phyloP scores from a whole-genome alignment of 371 early-diverging fungal genomes.

The Dinochytrium kinnereticum region DNA sequence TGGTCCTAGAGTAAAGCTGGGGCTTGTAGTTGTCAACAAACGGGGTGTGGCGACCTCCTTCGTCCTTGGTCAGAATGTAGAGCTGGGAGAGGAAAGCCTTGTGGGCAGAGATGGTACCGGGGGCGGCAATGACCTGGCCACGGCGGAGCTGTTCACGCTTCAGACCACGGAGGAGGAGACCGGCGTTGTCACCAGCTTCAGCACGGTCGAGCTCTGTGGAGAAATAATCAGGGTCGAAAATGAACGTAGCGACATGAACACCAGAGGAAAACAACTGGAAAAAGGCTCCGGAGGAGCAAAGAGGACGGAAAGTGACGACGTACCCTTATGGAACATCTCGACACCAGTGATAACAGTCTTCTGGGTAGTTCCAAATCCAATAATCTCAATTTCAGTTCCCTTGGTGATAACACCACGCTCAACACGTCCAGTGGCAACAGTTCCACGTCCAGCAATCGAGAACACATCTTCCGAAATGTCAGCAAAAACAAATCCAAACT shows the following conservation, averaged over 20 bases:
- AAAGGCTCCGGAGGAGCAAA: no score
- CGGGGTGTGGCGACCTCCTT: constrained; percentile 98
- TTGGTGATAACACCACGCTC: constrained; percentile 95
- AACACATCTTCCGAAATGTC: constrained; percentile 90
- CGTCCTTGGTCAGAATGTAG: constrained; percentile 96
- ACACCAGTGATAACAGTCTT: constrained; percentile 96
- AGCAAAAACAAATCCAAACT: background rate
- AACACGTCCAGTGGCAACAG: constrained; percentile 97
- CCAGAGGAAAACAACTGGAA: no score
- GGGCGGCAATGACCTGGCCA: constrained; percentile 92
- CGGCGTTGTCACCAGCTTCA: constrained; percentile 98
- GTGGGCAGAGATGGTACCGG: constrained; percentile 92
- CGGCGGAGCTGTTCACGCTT: constrained; percentile 96
- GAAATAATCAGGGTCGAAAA: background rate
- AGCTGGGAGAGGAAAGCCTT: constrained; percentile 90
- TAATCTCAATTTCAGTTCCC: constrained; percentile 95
- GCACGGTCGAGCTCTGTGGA: constrained; percentile 83
- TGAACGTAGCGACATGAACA: no score
- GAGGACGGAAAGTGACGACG: no score
- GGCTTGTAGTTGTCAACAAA: constrained; percentile 97
- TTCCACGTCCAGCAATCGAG: constrained; percentile 99
- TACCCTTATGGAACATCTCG: constrained; percentile 98
- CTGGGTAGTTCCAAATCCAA: constrained; percentile 86
- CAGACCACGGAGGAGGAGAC: constrained; percentile 93
- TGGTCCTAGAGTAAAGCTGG: constrained; percentile 92